Evolutionary conservation across 2,329 filamentous ascomycete genomes (phyloP).

Genomic region (Cladosporium phlei): DNA sequence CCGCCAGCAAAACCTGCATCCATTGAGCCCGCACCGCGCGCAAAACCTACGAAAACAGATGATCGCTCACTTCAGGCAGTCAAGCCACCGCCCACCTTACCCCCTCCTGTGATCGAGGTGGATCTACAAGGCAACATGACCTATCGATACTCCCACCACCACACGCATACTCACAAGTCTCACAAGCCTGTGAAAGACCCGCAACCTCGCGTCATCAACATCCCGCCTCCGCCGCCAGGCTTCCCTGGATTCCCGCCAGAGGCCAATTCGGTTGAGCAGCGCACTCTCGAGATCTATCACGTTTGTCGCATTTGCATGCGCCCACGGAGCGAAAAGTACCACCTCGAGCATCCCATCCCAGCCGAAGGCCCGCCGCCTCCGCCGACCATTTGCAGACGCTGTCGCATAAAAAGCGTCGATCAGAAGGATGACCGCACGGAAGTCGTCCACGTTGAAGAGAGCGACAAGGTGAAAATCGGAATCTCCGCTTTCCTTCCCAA

Average conservation of each 20-base stretch:
- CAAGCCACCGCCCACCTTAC: not conserved
- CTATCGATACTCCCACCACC: conserved; percentile 1
- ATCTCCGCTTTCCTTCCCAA: conserved; percentile 23
- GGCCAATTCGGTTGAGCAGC: not conserved
- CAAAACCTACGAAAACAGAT: not conserved
- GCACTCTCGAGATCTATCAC: conserved; percentile 27
- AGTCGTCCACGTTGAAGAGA: conserved; percentile 21
- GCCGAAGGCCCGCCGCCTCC: conserved; percentile 28
- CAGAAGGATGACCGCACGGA: conserved; percentile 18
- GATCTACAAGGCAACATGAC: not conserved
- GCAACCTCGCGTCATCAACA: conserved; percentile 10
- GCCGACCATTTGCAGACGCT: conserved; percentile 32
- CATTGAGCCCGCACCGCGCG: not conserved
- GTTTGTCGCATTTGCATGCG: conserved; percentile 32
- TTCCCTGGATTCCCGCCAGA: not conserved
- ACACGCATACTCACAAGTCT: not conserved
- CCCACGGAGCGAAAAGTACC: conserved; percentile 31
- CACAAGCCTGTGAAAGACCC: not conserved
- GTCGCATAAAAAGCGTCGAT: conserved; percentile 24
- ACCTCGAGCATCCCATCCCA: conserved; percentile 31
- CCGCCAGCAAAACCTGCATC: conserved; percentile 2
- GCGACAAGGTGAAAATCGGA: conserved; percentile 26
- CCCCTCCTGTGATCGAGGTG: not conserved
- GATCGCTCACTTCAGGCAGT: not conserved
- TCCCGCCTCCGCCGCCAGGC: conserved; percentile 10